Evolutionary conservation across 2,329 filamentous ascomycete genomes (phyloP).

Genomic region (Diplodia sapinea): DNA sequence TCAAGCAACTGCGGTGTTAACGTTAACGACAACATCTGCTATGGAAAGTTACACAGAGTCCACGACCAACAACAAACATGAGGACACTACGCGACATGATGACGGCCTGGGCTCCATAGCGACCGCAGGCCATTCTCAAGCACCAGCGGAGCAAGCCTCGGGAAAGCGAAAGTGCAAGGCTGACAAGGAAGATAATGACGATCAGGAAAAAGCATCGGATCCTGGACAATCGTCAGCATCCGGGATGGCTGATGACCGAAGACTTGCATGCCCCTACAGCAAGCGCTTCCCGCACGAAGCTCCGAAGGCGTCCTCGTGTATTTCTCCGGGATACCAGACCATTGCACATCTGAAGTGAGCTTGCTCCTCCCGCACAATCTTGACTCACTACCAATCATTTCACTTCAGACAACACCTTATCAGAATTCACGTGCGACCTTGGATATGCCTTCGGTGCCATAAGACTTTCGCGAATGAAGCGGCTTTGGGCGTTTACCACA

Average conservation of each 20-base stretch:
- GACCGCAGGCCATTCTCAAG: not conserved
- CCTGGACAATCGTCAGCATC: not conserved
- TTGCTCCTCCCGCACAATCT: not conserved
- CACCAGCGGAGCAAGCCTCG: not conserved
- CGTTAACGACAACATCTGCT: too few relatives aligned
- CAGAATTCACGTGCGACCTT: not conserved
- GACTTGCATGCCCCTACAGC: slow-evolving; percentile 1
- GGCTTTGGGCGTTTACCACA: not conserved
- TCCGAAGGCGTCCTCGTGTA: not conserved
- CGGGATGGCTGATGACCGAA: not conserved
- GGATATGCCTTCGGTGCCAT: not conserved
- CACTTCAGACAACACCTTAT: slow-evolving; percentile 7
- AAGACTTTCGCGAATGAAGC: not conserved
- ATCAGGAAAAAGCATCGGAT: not conserved
- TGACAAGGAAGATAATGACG: not conserved
- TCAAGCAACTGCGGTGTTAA: too few relatives aligned
- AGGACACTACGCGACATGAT: not conserved
- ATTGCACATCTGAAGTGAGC: not conserved
- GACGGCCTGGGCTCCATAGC: not conserved
- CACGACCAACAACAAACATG: too few relatives aligned
- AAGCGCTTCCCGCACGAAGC: not conserved
- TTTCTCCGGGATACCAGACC: not conserved
- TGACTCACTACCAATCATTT: not conserved
- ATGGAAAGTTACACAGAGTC: too few relatives aligned
- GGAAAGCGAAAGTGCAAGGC: not conserved